Conservation (phyloP, 2,329 filamentous ascomycete species). For the Penicillium sp. region DNA sequence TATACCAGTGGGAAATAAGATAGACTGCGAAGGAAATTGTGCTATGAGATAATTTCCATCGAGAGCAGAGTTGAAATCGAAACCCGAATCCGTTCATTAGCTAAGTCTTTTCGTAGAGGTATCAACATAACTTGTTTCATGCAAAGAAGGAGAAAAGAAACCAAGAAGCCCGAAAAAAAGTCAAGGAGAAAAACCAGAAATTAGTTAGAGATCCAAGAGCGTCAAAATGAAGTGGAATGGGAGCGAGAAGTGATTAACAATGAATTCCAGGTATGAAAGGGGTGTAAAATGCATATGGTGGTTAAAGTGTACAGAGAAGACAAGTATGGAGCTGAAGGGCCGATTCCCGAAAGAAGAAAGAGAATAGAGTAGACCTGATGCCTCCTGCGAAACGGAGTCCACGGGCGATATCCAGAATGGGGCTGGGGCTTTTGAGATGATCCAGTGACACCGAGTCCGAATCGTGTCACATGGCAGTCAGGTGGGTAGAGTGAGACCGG, state of each 20-base stretch:
- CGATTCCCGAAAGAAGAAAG: not conserved
- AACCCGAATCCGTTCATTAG: not conserved
- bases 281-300: conserved; percentile 21
- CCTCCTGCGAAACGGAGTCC: not conserved
- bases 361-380: not conserved
- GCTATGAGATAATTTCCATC: too few species aligned
- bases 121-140: conserved; percentile 1
- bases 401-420: not conserved
- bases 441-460: not conserved
- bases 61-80: not conserved
- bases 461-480: not conserved
- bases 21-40: too few species aligned
- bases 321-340: conserved; percentile 2
- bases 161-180: conserved; percentile 9
- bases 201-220: not conserved
- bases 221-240: not conserved
- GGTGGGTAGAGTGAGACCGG: not conserved
- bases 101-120: not conserved
- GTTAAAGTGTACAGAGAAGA: conserved; percentile 26
- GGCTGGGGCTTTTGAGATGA: not conserved
- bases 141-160: not conserved
- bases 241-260: not conserved
- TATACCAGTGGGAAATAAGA: too few species aligned
- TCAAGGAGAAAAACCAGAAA: not conserved
- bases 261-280: not conserved